A percentile compares a stretch with the other conserved stretches of the same genome.
Evolutionary conservation across 208 protist genomes (phyloP).

Genomic region (Phytomonas sp.): DNA sequence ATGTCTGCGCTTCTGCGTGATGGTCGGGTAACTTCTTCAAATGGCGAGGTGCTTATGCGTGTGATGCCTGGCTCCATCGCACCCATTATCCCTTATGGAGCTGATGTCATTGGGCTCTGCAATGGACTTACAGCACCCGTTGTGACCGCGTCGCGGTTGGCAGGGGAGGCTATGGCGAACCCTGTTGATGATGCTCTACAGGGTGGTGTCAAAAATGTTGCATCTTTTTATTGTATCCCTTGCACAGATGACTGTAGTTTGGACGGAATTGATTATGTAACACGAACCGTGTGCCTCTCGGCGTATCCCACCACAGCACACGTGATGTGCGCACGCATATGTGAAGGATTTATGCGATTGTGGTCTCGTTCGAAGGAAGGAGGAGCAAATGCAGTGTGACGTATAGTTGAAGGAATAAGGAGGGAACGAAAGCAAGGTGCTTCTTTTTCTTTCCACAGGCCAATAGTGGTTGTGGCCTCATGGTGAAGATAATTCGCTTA

Average conservation of each 20-base stretch:
- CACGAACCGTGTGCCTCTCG: slow-evolving; percentile 55
- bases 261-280: slow-evolving; percentile 75
- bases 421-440: not conserved
- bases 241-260: slow-evolving; percentile 77
- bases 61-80: slow-evolving; percentile 75
- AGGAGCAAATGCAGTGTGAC: not conserved
- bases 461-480: not conserved
- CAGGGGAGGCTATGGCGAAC: slow-evolving; percentile 14
- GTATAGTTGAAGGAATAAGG: not conserved
- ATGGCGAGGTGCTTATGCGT: slow-evolving; percentile 69
- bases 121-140: slow-evolving; percentile 55
- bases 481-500: slow-evolving; percentile 6
- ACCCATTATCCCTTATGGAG: slow-evolving; percentile 75
- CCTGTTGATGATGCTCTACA: slow-evolving; percentile 70
- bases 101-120: slow-evolving; percentile 58
- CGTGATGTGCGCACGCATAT: slow-evolving; percentile 70
- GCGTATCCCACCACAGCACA: slow-evolving; percentile 71
- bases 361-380: slow-evolving; percentile 11
- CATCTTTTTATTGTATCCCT: slow-evolving; percentile 70
- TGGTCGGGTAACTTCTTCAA: slow-evolving; percentile 49
- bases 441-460: not conserved
- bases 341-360: slow-evolving; percentile 51
- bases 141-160: slow-evolving; percentile 33
- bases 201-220: slow-evolving; percentile 75
- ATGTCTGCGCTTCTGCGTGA: slow-evolving; percentile 74